Percentiles rank a stretch among this genome's conserved stretches.
Evolutionary conservation across 225 moss, liverwort and hornwort species (phyloP).

Genomic region (Polytrichum commune): DNA sequence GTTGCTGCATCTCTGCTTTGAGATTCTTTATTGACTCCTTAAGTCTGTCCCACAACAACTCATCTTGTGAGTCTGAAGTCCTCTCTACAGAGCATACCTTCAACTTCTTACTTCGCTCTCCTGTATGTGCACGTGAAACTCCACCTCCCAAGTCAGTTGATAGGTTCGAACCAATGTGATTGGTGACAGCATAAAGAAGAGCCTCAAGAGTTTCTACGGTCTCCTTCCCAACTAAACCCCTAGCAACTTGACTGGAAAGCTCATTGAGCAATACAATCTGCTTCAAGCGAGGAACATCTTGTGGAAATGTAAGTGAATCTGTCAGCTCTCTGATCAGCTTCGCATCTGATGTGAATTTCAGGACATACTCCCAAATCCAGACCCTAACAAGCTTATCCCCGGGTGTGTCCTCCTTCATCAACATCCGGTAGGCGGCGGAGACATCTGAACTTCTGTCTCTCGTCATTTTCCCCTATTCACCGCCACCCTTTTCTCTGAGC

Average conservation of each 20-base stretch:
- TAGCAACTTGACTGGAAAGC: constrained; percentile 18
- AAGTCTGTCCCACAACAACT: constrained; percentile 18
- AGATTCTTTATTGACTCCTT: constrained; percentile 23
- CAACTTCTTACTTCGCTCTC: background rate
- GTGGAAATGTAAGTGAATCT: constrained; percentile 16
- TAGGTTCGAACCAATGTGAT: no score
- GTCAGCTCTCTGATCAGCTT: constrained; percentile 15
- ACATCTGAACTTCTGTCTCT: constrained; percentile 17
- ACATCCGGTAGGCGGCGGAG: constrained; percentile 10
- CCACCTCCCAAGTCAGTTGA: no score
- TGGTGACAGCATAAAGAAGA: constrained; percentile 7
- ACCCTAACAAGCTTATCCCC: constrained; percentile 14
- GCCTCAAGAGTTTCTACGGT: constrained; percentile 20
- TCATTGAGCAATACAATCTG: constrained; percentile 26
- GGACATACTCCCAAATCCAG: constrained; percentile 48
- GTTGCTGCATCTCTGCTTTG: constrained; percentile 19
- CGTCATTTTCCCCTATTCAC: constrained; percentile 18
- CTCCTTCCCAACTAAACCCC: constrained; percentile 12
- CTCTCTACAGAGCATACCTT: background rate
- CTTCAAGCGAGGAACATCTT: constrained; percentile 28
- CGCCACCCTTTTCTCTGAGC: background rate
- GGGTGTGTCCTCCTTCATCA: constrained; percentile 9
- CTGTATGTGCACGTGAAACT: constrained; percentile 4
- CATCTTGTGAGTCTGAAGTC: background rate
- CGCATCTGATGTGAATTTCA: constrained; percentile 19